A percentile compares a stretch with the other conserved stretches of the same genome.
Evolutionary conservation across 1,284 basidiomycete species (phyloP).

Genomic region (Apiotrichum veenhuisii): DNA sequence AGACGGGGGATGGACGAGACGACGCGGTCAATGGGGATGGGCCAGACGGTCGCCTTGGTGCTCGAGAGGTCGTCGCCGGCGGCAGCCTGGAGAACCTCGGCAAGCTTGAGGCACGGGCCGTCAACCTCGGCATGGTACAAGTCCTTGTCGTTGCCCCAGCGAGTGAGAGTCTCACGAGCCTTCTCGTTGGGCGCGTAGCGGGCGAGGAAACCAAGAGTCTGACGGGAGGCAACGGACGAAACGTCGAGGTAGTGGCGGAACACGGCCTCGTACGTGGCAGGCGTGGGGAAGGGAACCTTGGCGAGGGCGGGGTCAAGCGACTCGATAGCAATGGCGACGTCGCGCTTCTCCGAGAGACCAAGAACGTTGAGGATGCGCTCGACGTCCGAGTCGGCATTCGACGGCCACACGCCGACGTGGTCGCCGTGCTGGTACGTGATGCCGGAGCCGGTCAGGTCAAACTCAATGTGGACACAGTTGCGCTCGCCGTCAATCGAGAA

Average conservation of each 20-base stretch:
- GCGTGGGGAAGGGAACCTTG: constrained; percentile 97
- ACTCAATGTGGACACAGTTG: constrained; percentile 93
- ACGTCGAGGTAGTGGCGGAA: constrained; percentile 97
- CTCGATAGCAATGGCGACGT: constrained; percentile 82
- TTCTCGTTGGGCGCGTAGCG: constrained; percentile 82
- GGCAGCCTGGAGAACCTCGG: constrained; percentile 80
- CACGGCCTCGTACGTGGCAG: constrained; percentile 90
- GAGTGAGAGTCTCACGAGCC: constrained; percentile 69
- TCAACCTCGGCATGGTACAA: constrained; percentile 72
- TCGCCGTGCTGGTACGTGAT: constrained; percentile 99
- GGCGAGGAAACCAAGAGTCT: constrained; percentile 79
- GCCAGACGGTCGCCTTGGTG: constrained; percentile 63
- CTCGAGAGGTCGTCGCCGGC: constrained; percentile 66
- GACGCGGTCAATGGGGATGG: constrained; percentile 92
- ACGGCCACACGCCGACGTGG: constrained; percentile 95
- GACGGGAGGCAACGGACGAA: constrained; percentile 85
- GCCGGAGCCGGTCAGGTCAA: constrained; percentile 90
- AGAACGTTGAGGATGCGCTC: constrained; percentile 81
- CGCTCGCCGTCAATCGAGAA: constrained; percentile 72
- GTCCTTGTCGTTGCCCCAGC: constrained; percentile 81
- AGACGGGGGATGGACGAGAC: constrained; percentile 88
- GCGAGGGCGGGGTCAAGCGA: constrained; percentile 95
- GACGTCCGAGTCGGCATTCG: constrained; percentile 88
- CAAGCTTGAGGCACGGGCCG: constrained; percentile 80
- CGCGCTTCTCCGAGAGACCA: constrained; percentile 68